phyloP scores from a whole-genome alignment of 1,139 yeast species.

The Candida mesenterica region DNA sequence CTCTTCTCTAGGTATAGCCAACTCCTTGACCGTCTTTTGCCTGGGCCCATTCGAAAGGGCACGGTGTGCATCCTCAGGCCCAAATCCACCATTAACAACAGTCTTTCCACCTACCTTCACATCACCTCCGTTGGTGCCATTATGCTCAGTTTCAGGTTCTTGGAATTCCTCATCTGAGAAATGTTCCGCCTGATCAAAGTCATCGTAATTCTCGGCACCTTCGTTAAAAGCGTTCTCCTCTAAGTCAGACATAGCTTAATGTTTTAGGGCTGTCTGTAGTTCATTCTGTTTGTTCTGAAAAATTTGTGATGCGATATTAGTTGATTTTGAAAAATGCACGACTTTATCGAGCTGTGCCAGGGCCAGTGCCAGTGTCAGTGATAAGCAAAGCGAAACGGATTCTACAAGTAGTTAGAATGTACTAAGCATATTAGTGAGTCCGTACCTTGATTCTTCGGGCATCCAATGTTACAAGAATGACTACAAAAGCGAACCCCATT shows the following conservation, averaged over 20 bases:
- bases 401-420: too few relatives aligned
- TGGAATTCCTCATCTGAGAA: constrained; percentile 65
- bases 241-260: constrained; percentile 42
- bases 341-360: background rate
- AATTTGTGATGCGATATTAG: constrained; percentile 3
- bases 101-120: constrained; percentile 74
- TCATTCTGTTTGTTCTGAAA: constrained; percentile 5
- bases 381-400: too few relatives aligned
- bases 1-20: constrained; percentile 85
- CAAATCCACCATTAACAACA: constrained; percentile 65
- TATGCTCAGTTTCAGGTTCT: constrained; percentile 36
- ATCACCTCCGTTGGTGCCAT: constrained; percentile 31
- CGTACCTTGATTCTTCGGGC: too few relatives aligned
- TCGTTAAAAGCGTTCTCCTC: constrained; percentile 67
- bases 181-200: constrained; percentile 73
- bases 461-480: too few relatives aligned
- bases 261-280: background rate
- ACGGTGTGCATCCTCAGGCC: constrained; percentile 48
- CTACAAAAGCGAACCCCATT: background rate
- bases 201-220: constrained; percentile 76
- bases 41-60: constrained; percentile 40
- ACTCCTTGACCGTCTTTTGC: constrained; percentile 66
- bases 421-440: too few relatives aligned
- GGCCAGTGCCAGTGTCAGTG: too few relatives aligned
- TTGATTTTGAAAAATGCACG: constrained; percentile 1